Conservation (phyloP, 805 yeast species). For the Cyberlindnera samutprakarnensis region DNA sequence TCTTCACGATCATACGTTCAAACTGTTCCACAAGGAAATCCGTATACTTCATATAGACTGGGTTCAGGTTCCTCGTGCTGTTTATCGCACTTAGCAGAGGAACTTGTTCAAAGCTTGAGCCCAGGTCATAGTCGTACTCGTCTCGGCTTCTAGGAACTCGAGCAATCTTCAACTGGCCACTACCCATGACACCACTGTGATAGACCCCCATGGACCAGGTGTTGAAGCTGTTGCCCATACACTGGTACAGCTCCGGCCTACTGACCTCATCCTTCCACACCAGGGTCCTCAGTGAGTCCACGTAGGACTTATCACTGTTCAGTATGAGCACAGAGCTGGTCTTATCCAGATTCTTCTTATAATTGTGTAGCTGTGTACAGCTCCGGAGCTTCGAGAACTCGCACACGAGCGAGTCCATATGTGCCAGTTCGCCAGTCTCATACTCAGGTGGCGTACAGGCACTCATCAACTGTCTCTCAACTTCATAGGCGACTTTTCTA, state of each 20-base stretch:
- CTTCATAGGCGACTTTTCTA: slow-evolving; percentile 1
- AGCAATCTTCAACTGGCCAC: slow-evolving; percentile 45
- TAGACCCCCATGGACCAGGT: slow-evolving; percentile 37
- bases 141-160: slow-evolving; percentile 31
- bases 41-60: slow-evolving; percentile 25
- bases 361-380: slow-evolving; percentile 10
- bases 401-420: slow-evolving; percentile 14
- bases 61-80: slow-evolving; percentile 23
- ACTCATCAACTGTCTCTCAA: slow-evolving; percentile 14
- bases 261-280: slow-evolving; percentile 42
- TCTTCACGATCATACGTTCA: slow-evolving; percentile 59
- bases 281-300: slow-evolving; percentile 28
- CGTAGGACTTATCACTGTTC: slow-evolving; percentile 64
- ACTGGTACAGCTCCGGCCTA: slow-evolving; percentile 45
- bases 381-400: slow-evolving; percentile 11
- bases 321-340: slow-evolving; percentile 54
- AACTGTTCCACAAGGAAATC: slow-evolving; percentile 44
- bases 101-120: slow-evolving; percentile 19
- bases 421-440: slow-evolving; percentile 15
- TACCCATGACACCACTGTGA: slow-evolving; percentile 44
- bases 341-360: slow-evolving; percentile 21
- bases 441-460: slow-evolving; percentile 20
- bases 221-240: slow-evolving; percentile 60
- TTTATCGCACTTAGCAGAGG: slow-evolving; percentile 19
- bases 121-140: slow-evolving; percentile 17